Percentiles rank a stretch among this genome's conserved stretches.
These are phyloP conservation scores for Elaeis guineensis DNA, from an alignment of 176 grass and related monocot genomes.

Conservation along the genomic window DNA sequence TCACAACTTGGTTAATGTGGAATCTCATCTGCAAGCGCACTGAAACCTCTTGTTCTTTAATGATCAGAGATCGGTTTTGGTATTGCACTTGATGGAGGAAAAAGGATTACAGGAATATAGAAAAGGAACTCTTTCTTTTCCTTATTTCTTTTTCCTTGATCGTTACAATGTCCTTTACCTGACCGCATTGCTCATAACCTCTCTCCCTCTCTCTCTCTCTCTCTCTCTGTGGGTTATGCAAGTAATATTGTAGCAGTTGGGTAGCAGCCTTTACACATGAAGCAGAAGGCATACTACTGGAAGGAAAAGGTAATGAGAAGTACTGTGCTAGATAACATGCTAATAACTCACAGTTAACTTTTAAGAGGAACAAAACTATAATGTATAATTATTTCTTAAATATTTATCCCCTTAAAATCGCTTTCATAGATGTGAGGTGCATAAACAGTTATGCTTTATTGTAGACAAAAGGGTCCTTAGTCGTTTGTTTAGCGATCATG, in stretches of 20 bases:
- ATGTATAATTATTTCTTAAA: no score
- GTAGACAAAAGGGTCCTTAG: no score
- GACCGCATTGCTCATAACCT: no score
- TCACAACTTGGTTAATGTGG: neutral
- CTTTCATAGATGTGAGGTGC: no score
- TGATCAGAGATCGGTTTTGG: neutral
- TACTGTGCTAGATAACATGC: neutral
- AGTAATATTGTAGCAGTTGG: constrained; percentile 5
- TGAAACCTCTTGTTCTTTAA: neutral
- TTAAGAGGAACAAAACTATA: neutral
- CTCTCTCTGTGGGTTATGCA: constrained; percentile 12
- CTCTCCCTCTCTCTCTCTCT: constrained; percentile 22
- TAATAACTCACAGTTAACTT: neutral
- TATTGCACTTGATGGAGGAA: constrained; percentile 3
- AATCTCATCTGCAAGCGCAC: constrained; percentile 4
- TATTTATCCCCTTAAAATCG: no score
- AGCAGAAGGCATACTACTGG: neutral
- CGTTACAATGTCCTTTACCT: no score
- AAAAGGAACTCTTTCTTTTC: no score
- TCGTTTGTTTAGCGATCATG: no score
- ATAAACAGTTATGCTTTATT: no score
- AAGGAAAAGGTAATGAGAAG: neutral
- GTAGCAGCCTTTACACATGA: constrained; percentile 26
- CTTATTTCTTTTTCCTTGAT: no score
- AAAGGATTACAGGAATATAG: constrained; percentile 1